Conservation (phyloP, 352 stramenopile species). For the Phytophthora uliginosa region DNA sequence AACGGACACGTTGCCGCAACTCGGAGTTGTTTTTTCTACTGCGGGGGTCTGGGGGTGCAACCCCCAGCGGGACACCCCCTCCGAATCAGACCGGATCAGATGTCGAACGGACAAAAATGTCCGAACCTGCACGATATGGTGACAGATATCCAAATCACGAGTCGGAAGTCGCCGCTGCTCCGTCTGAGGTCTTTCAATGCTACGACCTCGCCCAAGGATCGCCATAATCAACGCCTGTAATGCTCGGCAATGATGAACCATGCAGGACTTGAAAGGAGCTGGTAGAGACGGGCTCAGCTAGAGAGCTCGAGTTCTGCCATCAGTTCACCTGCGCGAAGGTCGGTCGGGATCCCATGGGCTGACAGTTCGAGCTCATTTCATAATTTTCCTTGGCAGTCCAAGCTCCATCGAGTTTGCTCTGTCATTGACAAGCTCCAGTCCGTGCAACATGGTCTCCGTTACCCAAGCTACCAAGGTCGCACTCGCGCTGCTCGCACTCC, state of each 20-base stretch:
- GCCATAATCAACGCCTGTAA: conserved; percentile 2
- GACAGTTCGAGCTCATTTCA: conserved; percentile 10
- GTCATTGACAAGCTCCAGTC: background rate
- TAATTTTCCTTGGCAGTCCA: conserved; percentile 11
- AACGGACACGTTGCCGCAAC: too few species aligned
- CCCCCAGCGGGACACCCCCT: too few species aligned
- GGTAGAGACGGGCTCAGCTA: conserved; percentile 20
- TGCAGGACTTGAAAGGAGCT: conserved; percentile 4
- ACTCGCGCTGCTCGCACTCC: background rate
- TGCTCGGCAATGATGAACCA: background rate
- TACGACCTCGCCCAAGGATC: background rate
- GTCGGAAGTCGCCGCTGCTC: background rate
- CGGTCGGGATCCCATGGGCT: background rate
- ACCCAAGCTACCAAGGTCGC: conserved; percentile 7
- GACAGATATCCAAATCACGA: background rate
- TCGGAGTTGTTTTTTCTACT: too few species aligned
- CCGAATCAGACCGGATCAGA: too few species aligned
- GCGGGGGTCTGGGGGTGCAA: too few species aligned
- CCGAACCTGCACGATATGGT: too few species aligned
- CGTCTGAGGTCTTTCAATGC: conserved; percentile 3
- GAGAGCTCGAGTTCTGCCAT: conserved; percentile 8
- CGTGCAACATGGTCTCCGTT: conserved; percentile 11
- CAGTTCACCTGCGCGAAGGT: background rate
- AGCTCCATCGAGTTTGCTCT: background rate
- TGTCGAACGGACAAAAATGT: too few species aligned